Evolutionary conservation across 495 filamentous ascomycete species (phyloP).

Genomic region (Halenospora varia): DNA sequence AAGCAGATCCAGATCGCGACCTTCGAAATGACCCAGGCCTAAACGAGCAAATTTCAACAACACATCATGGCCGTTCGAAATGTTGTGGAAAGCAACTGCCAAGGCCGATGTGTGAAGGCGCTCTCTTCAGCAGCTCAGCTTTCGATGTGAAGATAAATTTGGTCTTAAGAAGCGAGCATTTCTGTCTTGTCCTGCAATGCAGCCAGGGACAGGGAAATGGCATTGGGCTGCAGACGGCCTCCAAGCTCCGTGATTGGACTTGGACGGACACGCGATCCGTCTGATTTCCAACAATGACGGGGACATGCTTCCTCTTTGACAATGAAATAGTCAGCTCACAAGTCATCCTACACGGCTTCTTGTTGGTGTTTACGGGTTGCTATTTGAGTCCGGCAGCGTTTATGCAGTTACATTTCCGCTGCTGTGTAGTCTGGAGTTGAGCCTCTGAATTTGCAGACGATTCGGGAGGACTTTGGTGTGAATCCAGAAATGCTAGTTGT

Average conservation of each 20-base stretch:
- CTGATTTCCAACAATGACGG: constrained; percentile 13
- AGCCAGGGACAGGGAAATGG: constrained; percentile 14
- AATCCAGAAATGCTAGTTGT: too few species aligned
- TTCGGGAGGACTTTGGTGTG: too few species aligned
- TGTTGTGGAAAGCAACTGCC: not conserved
- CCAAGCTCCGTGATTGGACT: constrained; percentile 12
- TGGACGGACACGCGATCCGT: constrained; percentile 14
- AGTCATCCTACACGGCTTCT: not conserved
- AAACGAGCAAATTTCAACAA: not conserved
- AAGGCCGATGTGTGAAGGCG: not conserved
- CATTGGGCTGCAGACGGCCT: constrained; percentile 13
- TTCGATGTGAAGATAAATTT: not conserved
- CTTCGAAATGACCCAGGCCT: not conserved
- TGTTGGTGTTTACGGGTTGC: constrained; percentile 1
- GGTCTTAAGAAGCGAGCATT: constrained; percentile 3
- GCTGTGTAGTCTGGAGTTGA: too few species aligned
- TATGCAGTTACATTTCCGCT: too few species aligned
- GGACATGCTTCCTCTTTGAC: constrained; percentile 6
- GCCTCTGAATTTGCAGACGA: too few species aligned
- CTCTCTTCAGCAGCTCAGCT: too few species aligned
- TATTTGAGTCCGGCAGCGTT: too few species aligned
- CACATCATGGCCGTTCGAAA: not conserved
- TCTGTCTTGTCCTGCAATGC: constrained; percentile 4
- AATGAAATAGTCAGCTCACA: not conserved
- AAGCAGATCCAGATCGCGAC: not conserved